phyloP scores from a whole-genome alignment of 768 basidiomycete genomes.

The Myochromella boudieri region DNA sequence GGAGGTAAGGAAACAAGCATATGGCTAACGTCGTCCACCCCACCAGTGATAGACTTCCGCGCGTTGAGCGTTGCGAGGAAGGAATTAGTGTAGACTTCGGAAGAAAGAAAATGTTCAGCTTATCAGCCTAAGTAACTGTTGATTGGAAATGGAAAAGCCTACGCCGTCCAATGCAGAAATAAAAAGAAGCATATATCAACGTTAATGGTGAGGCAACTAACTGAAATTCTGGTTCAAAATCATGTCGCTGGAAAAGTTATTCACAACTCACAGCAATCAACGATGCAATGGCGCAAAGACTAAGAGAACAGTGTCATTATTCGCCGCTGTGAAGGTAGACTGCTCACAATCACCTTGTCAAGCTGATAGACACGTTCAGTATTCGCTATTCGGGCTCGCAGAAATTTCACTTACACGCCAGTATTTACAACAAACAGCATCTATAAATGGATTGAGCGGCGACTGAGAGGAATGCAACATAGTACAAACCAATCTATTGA shows the following conservation, averaged over 20 bases:
- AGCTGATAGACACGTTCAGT: constrained; percentile 18
- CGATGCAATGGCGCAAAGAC: constrained; percentile 47
- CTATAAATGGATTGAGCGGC: too few species aligned
- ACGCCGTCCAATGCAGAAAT: constrained; percentile 52
- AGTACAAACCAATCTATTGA: constrained; percentile 41
- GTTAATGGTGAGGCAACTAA: constrained; percentile 39
- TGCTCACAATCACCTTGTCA: constrained; percentile 31
- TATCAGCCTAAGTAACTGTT: not conserved
- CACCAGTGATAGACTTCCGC: constrained; percentile 33
- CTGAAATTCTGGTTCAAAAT: constrained; percentile 13
- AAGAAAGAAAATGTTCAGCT: not conserved
- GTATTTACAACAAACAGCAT: constrained; percentile 59
- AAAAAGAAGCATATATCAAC: constrained; percentile 51
- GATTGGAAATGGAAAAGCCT: constrained; percentile 19
- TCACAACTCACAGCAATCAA: constrained; percentile 43
- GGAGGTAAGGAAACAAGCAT: constrained; percentile 32
- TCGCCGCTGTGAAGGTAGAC: not conserved
- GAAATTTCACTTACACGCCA: constrained; percentile 35
- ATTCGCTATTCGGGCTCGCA: not conserved
- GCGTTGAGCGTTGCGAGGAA: constrained; percentile 54
- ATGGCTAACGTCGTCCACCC: constrained; percentile 28
- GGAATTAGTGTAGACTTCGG: constrained; percentile 49
- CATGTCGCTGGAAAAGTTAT: not conserved
- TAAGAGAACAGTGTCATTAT: constrained; percentile 12
- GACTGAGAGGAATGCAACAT: constrained; percentile 21